phyloP scores from a whole-genome alignment of 176 grass and related monocot genomes.

The Aegilops bicornis region DNA sequence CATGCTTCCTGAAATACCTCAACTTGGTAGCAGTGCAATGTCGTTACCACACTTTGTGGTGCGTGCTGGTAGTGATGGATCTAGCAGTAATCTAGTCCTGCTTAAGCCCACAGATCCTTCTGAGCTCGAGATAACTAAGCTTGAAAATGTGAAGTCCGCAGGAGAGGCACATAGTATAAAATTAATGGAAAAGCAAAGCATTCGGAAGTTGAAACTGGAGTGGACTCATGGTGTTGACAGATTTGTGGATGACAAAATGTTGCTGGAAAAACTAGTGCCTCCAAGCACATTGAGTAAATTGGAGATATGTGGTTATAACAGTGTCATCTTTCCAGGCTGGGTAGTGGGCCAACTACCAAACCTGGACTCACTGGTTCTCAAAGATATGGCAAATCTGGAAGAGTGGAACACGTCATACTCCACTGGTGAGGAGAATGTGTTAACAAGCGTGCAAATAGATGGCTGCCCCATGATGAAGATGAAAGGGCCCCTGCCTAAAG shows the following conservation, averaged over 20 bases:
- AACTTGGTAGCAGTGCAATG: background rate
- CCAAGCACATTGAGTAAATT: background rate
- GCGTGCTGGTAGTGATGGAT: background rate
- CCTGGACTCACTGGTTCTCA: background rate
- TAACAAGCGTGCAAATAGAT: background rate
- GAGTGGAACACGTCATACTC: background rate
- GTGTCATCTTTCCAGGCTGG: constrained; percentile 15
- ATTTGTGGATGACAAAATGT: background rate
- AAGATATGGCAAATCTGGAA: background rate
- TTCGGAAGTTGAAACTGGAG: background rate
- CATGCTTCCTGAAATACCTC: background rate
- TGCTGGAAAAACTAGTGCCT: background rate
- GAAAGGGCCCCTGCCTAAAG: background rate
- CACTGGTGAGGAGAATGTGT: too few species aligned
- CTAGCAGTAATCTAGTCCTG: background rate
- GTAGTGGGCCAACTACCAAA: background rate
- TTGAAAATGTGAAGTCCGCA: background rate
- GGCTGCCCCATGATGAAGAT: background rate
- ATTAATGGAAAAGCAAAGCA: background rate
- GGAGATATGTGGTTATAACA: background rate
- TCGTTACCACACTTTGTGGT: background rate
- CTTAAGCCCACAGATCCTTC: background rate
- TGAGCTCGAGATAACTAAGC: background rate
- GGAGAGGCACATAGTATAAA: background rate
- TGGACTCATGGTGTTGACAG: background rate